Conservation (phyloP, 208 protist species). For the Naegleria lovaniensis region DNA sequence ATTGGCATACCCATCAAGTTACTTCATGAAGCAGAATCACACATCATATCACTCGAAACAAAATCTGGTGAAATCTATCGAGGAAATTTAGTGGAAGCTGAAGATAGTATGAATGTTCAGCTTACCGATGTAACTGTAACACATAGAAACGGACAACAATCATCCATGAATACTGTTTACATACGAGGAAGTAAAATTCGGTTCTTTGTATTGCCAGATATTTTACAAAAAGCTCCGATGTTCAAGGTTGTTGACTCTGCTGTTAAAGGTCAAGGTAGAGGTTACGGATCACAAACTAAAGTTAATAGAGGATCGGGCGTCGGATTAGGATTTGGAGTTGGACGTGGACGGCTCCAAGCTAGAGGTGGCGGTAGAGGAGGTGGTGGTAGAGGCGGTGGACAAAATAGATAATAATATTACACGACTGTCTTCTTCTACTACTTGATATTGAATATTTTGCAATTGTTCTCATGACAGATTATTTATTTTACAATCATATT, state of each 20-base stretch:
- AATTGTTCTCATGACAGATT: too few species aligned
- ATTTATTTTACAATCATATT: neutral
- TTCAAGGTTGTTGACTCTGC: slow-evolving; percentile 53
- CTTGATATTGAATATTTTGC: too few species aligned
- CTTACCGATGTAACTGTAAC: slow-evolving; percentile 67
- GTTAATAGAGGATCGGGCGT: neutral
- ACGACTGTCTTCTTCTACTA: too few species aligned
- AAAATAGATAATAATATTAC: too few species aligned
- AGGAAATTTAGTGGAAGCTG: slow-evolving; percentile 67
- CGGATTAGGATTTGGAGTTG: neutral
- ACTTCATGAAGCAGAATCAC: slow-evolving; percentile 77
- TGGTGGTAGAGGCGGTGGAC: neutral
- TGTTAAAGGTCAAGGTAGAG: slow-evolving; percentile 1
- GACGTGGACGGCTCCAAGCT: neutral
- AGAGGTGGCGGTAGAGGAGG: neutral
- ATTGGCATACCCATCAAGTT: slow-evolving; percentile 79
- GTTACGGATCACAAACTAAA: neutral
- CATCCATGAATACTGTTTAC: slow-evolving; percentile 63
- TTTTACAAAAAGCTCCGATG: slow-evolving; percentile 61
- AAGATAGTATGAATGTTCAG: slow-evolving; percentile 83
- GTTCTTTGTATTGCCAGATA: slow-evolving; percentile 81
- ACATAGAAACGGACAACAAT: slow-evolving; percentile 53
- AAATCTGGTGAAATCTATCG: slow-evolving; percentile 76
- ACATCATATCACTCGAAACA: slow-evolving; percentile 76
- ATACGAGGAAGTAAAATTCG: slow-evolving; percentile 76